phyloP scores from a whole-genome alignment of 345 rosid genomes.

The Brassica napus region DNA sequence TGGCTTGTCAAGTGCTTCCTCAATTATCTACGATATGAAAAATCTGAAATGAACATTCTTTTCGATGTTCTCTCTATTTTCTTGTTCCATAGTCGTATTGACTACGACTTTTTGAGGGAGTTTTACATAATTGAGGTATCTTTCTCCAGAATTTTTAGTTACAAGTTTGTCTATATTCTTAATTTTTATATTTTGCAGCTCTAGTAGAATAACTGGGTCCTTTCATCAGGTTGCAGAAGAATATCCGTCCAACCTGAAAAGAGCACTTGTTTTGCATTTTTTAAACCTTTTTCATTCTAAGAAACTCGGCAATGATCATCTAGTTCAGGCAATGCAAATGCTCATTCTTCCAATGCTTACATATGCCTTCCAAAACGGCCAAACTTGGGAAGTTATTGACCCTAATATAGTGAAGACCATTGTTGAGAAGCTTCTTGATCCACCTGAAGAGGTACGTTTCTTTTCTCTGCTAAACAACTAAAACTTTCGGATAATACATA shows the following conservation, averaged over 20 bases:
- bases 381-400: conserved; percentile 97
- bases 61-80: conserved; percentile 90
- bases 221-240: conserved; percentile 87
- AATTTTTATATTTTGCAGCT: conserved; percentile 27
- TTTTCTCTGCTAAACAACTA: conserved; percentile 18
- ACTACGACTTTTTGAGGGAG: conserved; percentile 90
- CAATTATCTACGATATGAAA: conserved; percentile 83
- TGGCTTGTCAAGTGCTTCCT: conserved; percentile 97
- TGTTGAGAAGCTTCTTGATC: conserved; percentile 98
- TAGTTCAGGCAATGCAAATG: conserved; percentile 96
- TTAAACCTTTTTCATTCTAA: conserved; percentile 85
- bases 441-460: conserved; percentile 87
- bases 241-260: conserved; percentile 77
- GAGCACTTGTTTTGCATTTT: conserved; percentile 72
- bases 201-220: conserved; percentile 21
- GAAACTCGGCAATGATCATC: conserved; percentile 80
- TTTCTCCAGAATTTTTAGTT: conserved; percentile 7
- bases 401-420: conserved; percentile 75
- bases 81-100: conserved; percentile 86
- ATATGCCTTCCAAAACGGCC: conserved; percentile 82
- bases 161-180: neutral
- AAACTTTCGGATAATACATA: neutral
- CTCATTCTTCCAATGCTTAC: conserved; percentile 97
- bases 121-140: conserved; percentile 92
- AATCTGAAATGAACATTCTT: conserved; percentile 73